Evolutionary conservation across 2,329 filamentous ascomycete genomes (phyloP).

Genomic region (Bipolaris sorokiniana): DNA sequence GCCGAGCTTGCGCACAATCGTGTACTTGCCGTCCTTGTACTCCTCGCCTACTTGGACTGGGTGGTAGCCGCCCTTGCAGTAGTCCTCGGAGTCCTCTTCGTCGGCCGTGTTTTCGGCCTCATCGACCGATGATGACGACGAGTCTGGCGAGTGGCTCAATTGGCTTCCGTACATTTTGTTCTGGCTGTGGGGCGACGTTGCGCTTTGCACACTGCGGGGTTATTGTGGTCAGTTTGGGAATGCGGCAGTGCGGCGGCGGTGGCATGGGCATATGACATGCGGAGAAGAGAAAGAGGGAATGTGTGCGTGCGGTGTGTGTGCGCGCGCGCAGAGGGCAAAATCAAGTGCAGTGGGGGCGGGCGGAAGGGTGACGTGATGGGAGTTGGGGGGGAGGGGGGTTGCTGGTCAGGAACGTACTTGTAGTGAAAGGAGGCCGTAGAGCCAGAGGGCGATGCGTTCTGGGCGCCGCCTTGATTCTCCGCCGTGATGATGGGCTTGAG

Average conservation of each 20-base stretch:
- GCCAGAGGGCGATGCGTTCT: constrained; percentile 51
- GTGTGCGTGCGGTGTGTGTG: background rate
- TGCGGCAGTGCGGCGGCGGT: constrained; percentile 1
- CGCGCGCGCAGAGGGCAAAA: background rate
- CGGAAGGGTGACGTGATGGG: constrained; percentile 5
- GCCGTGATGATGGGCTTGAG: constrained; percentile 79
- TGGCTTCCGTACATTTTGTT: constrained; percentile 59
- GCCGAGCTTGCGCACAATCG: constrained; percentile 91
- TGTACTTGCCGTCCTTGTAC: constrained; percentile 98
- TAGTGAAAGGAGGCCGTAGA: constrained; percentile 47
- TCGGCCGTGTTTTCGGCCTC: constrained; percentile 88
- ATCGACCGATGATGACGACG: constrained; percentile 80
- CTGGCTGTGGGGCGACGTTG: constrained; percentile 54
- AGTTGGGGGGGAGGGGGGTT: background rate
- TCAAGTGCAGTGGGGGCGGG: constrained; percentile 4
- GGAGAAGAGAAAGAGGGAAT: background rate
- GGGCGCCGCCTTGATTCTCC: constrained; percentile 57
- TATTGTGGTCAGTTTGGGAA: constrained; percentile 23
- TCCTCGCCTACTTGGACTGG: constrained; percentile 92
- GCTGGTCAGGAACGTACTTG: constrained; percentile 46
- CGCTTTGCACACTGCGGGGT: constrained; percentile 54
- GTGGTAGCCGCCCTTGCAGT: constrained; percentile 98
- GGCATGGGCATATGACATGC: background rate
- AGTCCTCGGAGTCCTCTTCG: constrained; percentile 98
- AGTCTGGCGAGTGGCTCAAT: constrained; percentile 76